Base-by-base conservation (phyloP, 1,139 yeast species). In the Candida smagusa region DNA sequence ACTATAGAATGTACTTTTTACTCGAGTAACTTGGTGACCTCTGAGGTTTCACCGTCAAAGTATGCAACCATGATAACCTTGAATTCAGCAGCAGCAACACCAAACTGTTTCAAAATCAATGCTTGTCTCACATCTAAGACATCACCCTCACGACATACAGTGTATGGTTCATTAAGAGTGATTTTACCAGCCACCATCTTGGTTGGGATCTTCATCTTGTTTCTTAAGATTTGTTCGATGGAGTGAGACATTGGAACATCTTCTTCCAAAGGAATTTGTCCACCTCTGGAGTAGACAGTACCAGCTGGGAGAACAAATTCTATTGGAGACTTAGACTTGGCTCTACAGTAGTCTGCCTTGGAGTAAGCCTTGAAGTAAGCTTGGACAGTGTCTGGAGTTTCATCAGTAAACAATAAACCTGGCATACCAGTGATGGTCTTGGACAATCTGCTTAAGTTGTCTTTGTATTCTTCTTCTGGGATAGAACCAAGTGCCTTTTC, bases 161-260 rank as follows among this genome's bases (percentile, higher is more conserved):
- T 74, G 61, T 78, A 88, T 36, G 94, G 95, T 47, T 81, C 79
- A 27, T 77, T 79, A 38, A 92, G 66, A 38, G 78, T 72, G 46
- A 92, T 84, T 61, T 90, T 90, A 59, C 99, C 99, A 34, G 81
- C 74, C 61, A 85, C 86, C 51, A 92, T 84, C 56, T 79, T 84
- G 7, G 97, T 90, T 47, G 98, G 97, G 53, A 94, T 81, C 58
- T 92, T 92, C 51, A 81, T 81, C 57, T 84, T 84, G 60, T 81
- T 85, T 71, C 98, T 82, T 54, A 92, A 65, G 31, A 96, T 87
- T 52, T 89, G 88, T 66, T 92, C 98, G 65, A 94, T 73, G 5
- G 97, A 88, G 59, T 92, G 98, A 9, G 95, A 84, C 87, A 92
- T 81, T 51, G 97, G 96, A 13, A 92, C 92, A 61, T 92, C 99